Base-by-base conservation (phyloP, 192 early-diverging fungal genomes). In the Backusella tuberculispora region DNA sequence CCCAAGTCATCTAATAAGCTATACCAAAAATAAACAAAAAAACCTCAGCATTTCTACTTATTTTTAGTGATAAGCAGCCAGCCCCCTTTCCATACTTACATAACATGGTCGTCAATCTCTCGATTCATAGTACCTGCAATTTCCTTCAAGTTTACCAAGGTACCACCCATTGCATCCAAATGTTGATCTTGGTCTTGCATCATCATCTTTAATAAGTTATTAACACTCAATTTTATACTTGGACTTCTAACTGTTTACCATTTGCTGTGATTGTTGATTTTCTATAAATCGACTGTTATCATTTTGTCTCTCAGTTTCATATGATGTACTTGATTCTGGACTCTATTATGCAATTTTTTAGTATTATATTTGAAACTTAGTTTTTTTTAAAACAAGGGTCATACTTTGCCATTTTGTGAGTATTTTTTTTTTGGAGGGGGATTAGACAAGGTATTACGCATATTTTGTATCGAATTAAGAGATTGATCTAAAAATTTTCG, bases 141-240 rank as follows among this genome's bases (percentile, higher is more conserved):
- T n/a, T 85, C 88, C 40, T 86, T 82, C 68, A 89, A 79, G 65
- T 89, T 88, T 10, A 81, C 65, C 2, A 88, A 74, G 17, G 88
- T 89, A 56, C 83, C 83, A 76, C 83, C 81, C 19, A 89, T 84
- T n/a, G 76, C 71, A 42, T 89, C 86, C 71, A 89, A 45, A 60
- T 89, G 88, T 8, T 82, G 77, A 66, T 89, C 88, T 71, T 89
- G 88, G 44, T 89, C 86, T 73, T 85, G 79, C 72, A 89, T 78
- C 45, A 89, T 60, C 38, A 88, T 78, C 86, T 89, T 68, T 14
- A 21, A 19, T 64, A 9, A 56, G 43, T 66, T 43, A 5, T 68
- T 19, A 42, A 44, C 48, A 44, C 48, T 17, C 24, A 41, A 56
- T 0, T 50, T 7, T 48, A 41, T 10, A 41, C 13, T 24, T 29